Conservation (phyloP, 768 basidiomycete species). For the Mycena galopus region DNA sequence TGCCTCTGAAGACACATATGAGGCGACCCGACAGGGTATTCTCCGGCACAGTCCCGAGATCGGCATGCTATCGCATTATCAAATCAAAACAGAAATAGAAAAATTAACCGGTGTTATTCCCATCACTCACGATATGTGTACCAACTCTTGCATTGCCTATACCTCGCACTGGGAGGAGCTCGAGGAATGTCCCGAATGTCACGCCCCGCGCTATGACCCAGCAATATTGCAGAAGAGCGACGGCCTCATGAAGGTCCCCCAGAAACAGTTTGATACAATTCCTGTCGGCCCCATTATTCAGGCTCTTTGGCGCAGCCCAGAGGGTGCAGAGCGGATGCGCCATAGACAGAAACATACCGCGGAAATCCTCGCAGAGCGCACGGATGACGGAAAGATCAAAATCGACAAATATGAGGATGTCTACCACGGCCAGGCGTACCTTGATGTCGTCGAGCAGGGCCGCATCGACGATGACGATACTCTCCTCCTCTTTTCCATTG, state of each 20-base stretch:
- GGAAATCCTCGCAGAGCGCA: slow-evolving; percentile 24
- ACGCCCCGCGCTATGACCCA: background rate
- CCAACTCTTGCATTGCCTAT: background rate
- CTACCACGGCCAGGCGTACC: slow-evolving; percentile 44
- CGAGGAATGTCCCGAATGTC: background rate
- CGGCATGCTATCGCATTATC: background rate
- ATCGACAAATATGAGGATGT: slow-evolving; percentile 42
- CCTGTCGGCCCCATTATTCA: slow-evolving; percentile 55
- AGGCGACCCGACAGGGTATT: background rate
- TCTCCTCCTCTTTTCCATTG: slow-evolving; percentile 50
- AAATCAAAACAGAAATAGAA: background rate
- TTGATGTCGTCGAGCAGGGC: slow-evolving; percentile 33
- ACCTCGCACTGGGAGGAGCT: background rate
- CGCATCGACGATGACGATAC: slow-evolving; percentile 47
- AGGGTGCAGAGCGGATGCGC: slow-evolving; percentile 39
- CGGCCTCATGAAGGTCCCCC: slow-evolving; percentile 35
- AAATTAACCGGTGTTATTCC: background rate
- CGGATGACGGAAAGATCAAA: slow-evolving; percentile 2
- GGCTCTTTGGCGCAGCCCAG: slow-evolving; percentile 40
- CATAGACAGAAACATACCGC: slow-evolving; percentile 36
- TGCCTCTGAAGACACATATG: background rate
- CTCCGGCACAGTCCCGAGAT: background rate
- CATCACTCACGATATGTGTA: background rate
- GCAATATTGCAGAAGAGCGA: background rate
- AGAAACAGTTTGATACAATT: slow-evolving; percentile 49